Evolutionary conservation across 192 early-diverging fungal genomes (phyloP).

Genomic region (Entomortierella beljakovae): DNA sequence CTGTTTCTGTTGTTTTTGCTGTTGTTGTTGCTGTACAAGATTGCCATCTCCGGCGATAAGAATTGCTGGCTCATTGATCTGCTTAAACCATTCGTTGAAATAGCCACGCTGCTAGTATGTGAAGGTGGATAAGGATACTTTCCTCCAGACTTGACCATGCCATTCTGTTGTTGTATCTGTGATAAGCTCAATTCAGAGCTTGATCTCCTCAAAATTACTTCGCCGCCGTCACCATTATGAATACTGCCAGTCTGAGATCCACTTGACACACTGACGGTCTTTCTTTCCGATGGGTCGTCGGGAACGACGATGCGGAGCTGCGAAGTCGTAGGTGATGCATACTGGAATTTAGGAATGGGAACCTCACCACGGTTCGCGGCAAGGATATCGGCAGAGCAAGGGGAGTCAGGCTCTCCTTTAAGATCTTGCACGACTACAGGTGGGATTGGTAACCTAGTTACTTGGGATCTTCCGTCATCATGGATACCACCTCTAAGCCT

Average conservation of each 20-base stretch:
- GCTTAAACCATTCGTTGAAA: background rate
- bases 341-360: slow-evolving; percentile 32
- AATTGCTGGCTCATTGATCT: slow-evolving; percentile 36
- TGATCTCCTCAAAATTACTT: slow-evolving; percentile 1
- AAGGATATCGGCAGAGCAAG: slow-evolving; percentile 7
- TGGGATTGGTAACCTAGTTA: slow-evolving; percentile 20
- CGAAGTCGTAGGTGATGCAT: slow-evolving; percentile 41
- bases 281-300: slow-evolving; percentile 1
- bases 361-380: slow-evolving; percentile 1
- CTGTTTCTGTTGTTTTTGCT: too few relatives aligned
- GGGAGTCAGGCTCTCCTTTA: slow-evolving; percentile 19
- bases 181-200: slow-evolving; percentile 24
- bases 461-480: slow-evolving; percentile 27
- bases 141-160: slow-evolving; percentile 7
- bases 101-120: background rate
- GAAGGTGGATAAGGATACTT: slow-evolving; percentile 25
- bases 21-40: slow-evolving; percentile 9
- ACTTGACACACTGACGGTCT: slow-evolving; percentile 1
- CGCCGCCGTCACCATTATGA: background rate
- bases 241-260: slow-evolving; percentile 15
- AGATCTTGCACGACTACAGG: slow-evolving; percentile 23
- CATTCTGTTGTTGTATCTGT: background rate
- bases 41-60: slow-evolving; percentile 39
- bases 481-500: slow-evolving; percentile 19
- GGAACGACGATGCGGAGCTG: slow-evolving; percentile 49